Conservation (phyloP, 2,329 filamentous ascomycete genomes). For the Pseudogymnoascus sp. region DNA sequence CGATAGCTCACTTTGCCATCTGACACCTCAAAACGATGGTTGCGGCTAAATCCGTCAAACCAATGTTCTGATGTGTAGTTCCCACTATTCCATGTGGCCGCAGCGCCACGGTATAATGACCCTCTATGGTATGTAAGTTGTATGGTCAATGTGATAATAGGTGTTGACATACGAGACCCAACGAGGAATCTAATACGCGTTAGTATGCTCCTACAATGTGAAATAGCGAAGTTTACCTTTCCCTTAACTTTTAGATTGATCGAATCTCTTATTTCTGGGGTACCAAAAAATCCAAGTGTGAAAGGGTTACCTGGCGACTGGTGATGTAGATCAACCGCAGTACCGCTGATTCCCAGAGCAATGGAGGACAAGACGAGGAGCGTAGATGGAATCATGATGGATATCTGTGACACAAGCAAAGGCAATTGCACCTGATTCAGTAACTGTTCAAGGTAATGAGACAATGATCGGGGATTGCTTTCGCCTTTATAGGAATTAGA, state of each 20-base stretch:
- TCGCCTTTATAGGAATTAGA: background rate
- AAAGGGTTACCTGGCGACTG: background rate
- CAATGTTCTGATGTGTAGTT: constrained; percentile 45
- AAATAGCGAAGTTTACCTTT: background rate
- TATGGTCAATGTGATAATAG: background rate
- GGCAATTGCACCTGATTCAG: background rate
- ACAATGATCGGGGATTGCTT: background rate
- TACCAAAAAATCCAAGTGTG: background rate
- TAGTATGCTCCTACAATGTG: background rate
- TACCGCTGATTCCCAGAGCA: background rate
- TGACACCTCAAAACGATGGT: constrained; percentile 62
- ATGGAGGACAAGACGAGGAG: background rate
- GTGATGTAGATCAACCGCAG: background rate
- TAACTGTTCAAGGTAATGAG: background rate
- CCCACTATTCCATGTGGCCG: background rate
- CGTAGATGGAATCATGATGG: background rate
- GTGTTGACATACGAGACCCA: background rate
- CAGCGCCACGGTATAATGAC: background rate
- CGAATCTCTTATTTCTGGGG: background rate
- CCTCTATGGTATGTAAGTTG: background rate
- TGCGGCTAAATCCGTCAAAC: constrained; percentile 70
- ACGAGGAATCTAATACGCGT: background rate
- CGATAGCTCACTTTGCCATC: constrained; percentile 32
- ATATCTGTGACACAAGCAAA: background rate
- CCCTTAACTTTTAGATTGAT: background rate